Evolutionary conservation across 371 early-diverging fungal genomes (phyloP), one percentile per base, ranked within the genome.

Genomic region (Entomophthora muscae): DNA sequence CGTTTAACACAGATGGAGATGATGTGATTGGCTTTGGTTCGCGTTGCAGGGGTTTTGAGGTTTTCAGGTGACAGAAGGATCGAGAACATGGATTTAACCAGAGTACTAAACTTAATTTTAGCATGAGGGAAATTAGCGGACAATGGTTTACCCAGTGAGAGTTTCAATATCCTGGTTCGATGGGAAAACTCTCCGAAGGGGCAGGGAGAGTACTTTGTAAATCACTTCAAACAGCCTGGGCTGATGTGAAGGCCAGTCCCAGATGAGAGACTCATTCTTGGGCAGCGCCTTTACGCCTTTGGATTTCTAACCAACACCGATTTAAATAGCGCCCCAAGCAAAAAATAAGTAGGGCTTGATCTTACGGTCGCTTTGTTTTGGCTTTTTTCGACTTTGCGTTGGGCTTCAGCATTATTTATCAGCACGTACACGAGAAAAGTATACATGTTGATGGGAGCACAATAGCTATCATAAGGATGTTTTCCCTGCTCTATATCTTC

Each of bases 1-100:
- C 78, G 71, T 61, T 83, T 83, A 32, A 86, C 76, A 65, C 83
- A 83, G 5, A 80, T 59, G 55, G 84, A 78, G 7, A 65, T 31
- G 17, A 65, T 57, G 22, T 54, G 33, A 32, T 65, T 59, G 7
- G 51, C 29, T 68, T 66, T 30, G 42, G 64, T 17, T 66, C 72
- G 42, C 69, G 68, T 0, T 66, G 27, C 28, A 7, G 7, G 24
- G 53, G 42, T 29, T 51, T 62, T 62, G 22, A 62, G 29, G 53
- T 61, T 61, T 22, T 61, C 61, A 51, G 61, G 23, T 3, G 13
- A 27, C 13, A 28, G 29, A 3, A 30, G n/a, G 30, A 12, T 32
- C 33, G 12, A 32, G 23, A 60, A 60, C 55, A 54, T 54, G 27
- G 27, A 5, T 21, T 54, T 54, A 21, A 26, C 27, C 23, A 54